phyloP scores from a whole-genome alignment of 2,329 filamentous ascomycete genomes.

The Penicillium hordei region DNA sequence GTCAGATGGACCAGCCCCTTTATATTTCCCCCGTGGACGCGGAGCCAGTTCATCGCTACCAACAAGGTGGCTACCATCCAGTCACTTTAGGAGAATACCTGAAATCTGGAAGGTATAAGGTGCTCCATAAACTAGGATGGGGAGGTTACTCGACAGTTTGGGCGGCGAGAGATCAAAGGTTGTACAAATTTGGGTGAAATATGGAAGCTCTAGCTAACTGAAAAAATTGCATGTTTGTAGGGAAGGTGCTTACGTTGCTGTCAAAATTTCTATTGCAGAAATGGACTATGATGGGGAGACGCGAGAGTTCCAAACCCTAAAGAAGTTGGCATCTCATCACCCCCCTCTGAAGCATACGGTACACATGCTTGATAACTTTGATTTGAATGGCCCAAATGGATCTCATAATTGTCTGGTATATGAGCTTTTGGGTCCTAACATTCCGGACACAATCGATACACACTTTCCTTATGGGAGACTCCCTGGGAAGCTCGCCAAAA shows the following conservation, averaged over 20 bases:
- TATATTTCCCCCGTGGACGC: conserved; percentile 17
- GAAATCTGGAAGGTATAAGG: conserved; percentile 31
- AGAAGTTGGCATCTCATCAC: conserved; percentile 14
- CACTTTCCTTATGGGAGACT: conserved; percentile 38
- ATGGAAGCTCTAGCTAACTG: too few species aligned
- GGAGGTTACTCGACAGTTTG: conserved; percentile 41
- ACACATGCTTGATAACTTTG: conserved; percentile 40
- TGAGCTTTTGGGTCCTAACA: conserved; percentile 43
- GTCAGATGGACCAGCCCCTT: conserved; percentile 5
- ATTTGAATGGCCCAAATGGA: conserved; percentile 47
- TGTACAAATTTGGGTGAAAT: too few species aligned
- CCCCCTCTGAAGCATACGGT: conserved; percentile 33
- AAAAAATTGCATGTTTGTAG: conserved; percentile 18
- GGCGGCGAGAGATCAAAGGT: conserved; percentile 35
- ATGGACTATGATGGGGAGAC: conserved; percentile 5
- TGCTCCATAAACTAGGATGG: conserved; percentile 41
- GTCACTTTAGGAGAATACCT: conserved; percentile 33
- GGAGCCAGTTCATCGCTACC: conserved; percentile 27
- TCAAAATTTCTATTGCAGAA: conserved; percentile 26
- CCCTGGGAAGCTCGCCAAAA: conserved; percentile 44
- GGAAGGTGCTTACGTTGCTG: conserved; percentile 24
- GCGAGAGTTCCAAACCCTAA: conserved; percentile 22
- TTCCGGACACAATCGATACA: conserved; percentile 39
- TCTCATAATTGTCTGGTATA: conserved; percentile 47
- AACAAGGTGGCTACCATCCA: conserved; percentile 36